These are phyloP conservation scores for Anisodus acutangulus DNA, from an alignment of 257 asterid genomes.

Conservation along the genomic window DNA sequence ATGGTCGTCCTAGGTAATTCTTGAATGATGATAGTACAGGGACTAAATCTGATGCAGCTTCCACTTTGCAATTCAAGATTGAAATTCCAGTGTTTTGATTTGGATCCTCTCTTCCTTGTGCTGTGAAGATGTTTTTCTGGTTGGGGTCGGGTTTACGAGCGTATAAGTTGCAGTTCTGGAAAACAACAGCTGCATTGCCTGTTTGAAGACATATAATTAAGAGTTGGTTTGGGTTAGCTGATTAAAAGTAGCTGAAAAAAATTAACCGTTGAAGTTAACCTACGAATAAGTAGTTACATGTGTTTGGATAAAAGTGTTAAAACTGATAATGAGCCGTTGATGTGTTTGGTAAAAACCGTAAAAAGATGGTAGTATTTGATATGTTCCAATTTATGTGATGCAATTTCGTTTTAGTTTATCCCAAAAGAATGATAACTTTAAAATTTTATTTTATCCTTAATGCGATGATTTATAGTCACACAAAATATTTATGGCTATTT, in stretches of 20 bases:
- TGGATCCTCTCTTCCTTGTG: constrained; percentile 92
- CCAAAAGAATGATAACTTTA: too few relatives aligned
- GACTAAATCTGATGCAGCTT: constrained; percentile 77
- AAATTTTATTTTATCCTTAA: too few relatives aligned
- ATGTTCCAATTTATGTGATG: too few relatives aligned
- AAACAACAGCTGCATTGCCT: constrained; percentile 68
- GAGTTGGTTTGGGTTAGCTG: not conserved
- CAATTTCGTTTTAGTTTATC: too few relatives aligned
- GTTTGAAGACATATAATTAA: not conserved
- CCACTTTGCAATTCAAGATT: constrained; percentile 66
- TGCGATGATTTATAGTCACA: too few relatives aligned
- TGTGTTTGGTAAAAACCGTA: not conserved
- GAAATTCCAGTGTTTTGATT: constrained; percentile 95
- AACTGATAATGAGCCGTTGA: too few relatives aligned
- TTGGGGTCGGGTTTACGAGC: constrained; percentile 74
- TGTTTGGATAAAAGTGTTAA: not conserved
- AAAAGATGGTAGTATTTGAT: too few relatives aligned
- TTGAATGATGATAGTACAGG: constrained; percentile 64
- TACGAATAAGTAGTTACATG: too few relatives aligned
- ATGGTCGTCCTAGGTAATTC: constrained; percentile 83
- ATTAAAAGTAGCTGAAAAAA: not conserved
- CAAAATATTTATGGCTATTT: too few relatives aligned
- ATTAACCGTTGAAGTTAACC: too few relatives aligned
- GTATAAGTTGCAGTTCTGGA: constrained; percentile 74
- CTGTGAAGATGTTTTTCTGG: constrained; percentile 82